Conservation (phyloP, 352 stramenopile species). For the Globisporangium camurandrum region DNA sequence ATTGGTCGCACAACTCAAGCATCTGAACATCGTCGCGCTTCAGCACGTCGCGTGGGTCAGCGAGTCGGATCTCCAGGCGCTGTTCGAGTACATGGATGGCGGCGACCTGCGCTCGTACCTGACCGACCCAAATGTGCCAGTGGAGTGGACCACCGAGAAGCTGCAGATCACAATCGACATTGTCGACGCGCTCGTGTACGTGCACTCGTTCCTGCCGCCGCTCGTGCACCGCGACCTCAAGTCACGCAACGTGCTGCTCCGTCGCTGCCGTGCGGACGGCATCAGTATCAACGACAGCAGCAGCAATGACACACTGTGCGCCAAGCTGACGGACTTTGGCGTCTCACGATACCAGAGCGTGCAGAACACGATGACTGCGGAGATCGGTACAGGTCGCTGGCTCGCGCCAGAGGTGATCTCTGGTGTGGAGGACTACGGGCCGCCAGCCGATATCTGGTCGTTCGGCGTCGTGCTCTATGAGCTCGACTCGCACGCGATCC, state of each 20-base stretch:
- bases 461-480: constrained; percentile 56
- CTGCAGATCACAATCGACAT: constrained; percentile 15
- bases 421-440: constrained; percentile 36
- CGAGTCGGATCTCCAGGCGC: constrained; percentile 26
- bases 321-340: constrained; percentile 13
- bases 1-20: constrained; percentile 31
- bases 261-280: no score
- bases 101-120: constrained; percentile 41
- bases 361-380: constrained; percentile 12
- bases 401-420: constrained; percentile 19
- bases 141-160: constrained; percentile 7
- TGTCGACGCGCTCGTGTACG: constrained; percentile 22
- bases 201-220: constrained; percentile 20
- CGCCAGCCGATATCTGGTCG: constrained; percentile 45
- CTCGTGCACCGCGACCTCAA: constrained; percentile 2
- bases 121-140: not conserved
- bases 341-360: constrained; percentile 10
- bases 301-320: not conserved
- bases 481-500: constrained; percentile 42
- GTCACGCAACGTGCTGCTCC: not conserved
- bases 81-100: constrained; percentile 50
- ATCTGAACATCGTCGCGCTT: constrained; percentile 45
- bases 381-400: constrained; percentile 16
- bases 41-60: constrained; percentile 34
- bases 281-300: not conserved